Base-by-base conservation (phyloP, 805 yeast species). In the Torulaspora maleeae region DNA sequence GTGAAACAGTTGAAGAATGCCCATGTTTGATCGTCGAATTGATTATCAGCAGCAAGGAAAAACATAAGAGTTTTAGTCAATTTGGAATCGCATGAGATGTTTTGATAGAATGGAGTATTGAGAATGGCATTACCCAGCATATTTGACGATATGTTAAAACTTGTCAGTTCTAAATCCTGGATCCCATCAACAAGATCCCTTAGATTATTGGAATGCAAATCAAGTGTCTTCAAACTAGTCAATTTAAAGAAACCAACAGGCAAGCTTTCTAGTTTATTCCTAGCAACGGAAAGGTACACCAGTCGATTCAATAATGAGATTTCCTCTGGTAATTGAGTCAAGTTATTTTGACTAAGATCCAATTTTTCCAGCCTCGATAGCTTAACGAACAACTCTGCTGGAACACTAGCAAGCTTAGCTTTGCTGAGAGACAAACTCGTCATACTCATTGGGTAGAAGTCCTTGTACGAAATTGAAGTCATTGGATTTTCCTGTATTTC, bases 401-500 rank as follows among this genome's bases (percentile, higher is more conserved):
- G 83, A 24, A 93, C 70, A 5, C 86, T 73, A 0, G 96, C 79
- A 39, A 93, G 69, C 56, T 86, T 88, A 1, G 96, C 96, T 58
- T 84, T 85, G 8, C 86, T 79, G 43, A 93, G 69, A 50, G 88
- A 88, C 39, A 93, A 71, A 13, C 80, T 78, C 1, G 88, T 82
- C 61, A 89, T 71, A 50, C 78, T 74, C 9, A 73, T 71, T 62
- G 86, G 77, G 13, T 68, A 62, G 17, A 73, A 63, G 27, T 77
- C 78, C 29, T 67, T 68, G 38, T 59, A 60, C 1, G 58, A 51
- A 7, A 60, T 56, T 1, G 64, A 57, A 0, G 96, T 88, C 44
- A 89, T 78, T 4, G 96, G 97, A 61, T 89, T 90, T 59, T 84
- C 78, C 59, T 85, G 89, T 38, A 89, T 70, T 58, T 83, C 85